Evolutionary conservation across 257 asterid genomes (phyloP), one percentile per base, ranked within the genome.

Genomic region (Parsonsia alboflavescens): DNA sequence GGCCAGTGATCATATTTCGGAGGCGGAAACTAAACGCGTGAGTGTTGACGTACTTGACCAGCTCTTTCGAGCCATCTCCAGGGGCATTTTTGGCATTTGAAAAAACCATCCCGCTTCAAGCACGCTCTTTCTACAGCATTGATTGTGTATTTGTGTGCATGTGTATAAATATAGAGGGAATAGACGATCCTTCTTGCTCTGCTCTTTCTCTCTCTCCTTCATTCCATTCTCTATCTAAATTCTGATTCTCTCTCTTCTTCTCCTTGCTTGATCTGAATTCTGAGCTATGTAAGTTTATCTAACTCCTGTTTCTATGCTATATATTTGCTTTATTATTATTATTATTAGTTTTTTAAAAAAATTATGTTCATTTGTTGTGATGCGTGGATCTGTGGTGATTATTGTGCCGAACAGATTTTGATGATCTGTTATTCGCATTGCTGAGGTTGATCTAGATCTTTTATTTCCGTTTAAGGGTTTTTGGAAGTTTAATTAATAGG

Each of bases 341-440:
- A 16, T 61, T 11, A 13, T 10, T 46, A 70, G n/a, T n/a, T n/a
- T 61, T 2, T 1, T 6, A 19, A 22, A 44, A 22, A 8, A 44
- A 15, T 33, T 33, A 53, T 13, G 65, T 33, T 56, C 1, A 13
- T 36, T 41, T 30, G 36, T 36, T 28, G 28, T 53, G 59, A 21
- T 44, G 66, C 19, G 33, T 72, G 16, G 79, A 74, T 81, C 79
- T 72, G 71, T 33, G 15, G 33, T 41, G 30, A 71, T 71, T 73
- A 19, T 2, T 12, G 2, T 59, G n/a, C 70, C 13, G 10, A 7
- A 39, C 30, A 17, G 50, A 42, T 65, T 65, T 39, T 39, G 70
- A 65, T 82, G 78, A 73, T 68, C 76, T 74, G 52, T 63, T 16
- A 64, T 77, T 77, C 30, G 54, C 80, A 76, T 80, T 76, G 68